Percentiles rank a stretch among this genome's conserved stretches.
These are phyloP conservation scores for Sphagnum contortum DNA, from an alignment of 225 moss, liverwort and hornwort species.

Conservation along the genomic window DNA sequence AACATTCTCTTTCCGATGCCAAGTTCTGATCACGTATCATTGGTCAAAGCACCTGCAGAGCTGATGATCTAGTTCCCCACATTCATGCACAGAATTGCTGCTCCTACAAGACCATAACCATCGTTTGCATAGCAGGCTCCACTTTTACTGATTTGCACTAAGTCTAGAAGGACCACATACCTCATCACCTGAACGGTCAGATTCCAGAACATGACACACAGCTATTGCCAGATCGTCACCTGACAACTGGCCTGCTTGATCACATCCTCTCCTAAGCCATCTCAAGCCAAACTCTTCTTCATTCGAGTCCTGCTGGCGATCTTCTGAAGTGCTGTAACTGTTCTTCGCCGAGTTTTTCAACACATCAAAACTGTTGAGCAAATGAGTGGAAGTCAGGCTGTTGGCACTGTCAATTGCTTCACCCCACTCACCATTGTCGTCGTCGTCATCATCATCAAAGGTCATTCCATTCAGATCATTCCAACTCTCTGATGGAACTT, in stretches of 20 bases:
- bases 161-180: constrained; percentile 11
- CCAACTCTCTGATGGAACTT: constrained; percentile 38
- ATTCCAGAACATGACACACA: constrained; percentile 77
- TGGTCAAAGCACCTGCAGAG: too few relatives aligned
- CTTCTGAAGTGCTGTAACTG: constrained; percentile 20
- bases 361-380: constrained; percentile 5
- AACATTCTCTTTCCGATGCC: too few relatives aligned
- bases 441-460: background rate
- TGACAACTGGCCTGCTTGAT: constrained; percentile 72
- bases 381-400: constrained; percentile 1
- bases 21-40: too few relatives aligned
- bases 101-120: too few relatives aligned
- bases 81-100: too few relatives aligned
- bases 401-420: constrained; percentile 13
- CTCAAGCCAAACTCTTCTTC: constrained; percentile 52
- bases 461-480: constrained; percentile 25
- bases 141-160: too few relatives aligned
- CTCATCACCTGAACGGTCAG: constrained; percentile 87
- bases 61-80: too few relatives aligned
- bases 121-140: too few relatives aligned
- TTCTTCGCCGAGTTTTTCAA: constrained; percentile 1
- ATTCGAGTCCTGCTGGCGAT: constrained; percentile 31
- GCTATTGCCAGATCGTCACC: constrained; percentile 90
- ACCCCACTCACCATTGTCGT: constrained; percentile 53
- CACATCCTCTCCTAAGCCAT: constrained; percentile 79